These are phyloP conservation scores for Boletus smithii DNA, from an alignment of 1,284 basidiomycete species.

Conservation along the genomic window DNA sequence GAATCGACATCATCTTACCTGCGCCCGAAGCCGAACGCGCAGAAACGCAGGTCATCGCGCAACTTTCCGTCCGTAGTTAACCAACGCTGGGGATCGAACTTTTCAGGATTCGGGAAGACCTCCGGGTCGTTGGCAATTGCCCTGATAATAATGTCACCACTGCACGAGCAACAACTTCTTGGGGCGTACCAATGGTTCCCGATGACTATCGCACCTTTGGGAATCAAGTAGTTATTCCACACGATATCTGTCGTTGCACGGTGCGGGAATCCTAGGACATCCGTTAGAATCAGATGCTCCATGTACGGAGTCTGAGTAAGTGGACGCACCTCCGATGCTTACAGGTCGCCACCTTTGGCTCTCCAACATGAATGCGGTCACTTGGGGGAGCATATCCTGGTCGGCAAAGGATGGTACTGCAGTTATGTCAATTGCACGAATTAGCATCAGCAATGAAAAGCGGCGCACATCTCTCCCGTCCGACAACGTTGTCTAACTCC, in stretches of 20 bases:
- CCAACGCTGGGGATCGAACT: conserved; percentile 59
- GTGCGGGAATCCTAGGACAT: conserved; percentile 46
- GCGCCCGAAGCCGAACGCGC: conserved; percentile 59
- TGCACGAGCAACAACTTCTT: not conserved
- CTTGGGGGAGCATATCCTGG: conserved; percentile 20
- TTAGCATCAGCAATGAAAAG: not conserved
- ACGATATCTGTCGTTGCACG: conserved; percentile 55
- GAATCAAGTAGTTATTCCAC: conserved; percentile 56
- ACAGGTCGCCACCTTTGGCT: conserved; percentile 33
- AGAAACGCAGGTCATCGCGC: conserved; percentile 49
- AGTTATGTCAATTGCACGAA: not conserved
- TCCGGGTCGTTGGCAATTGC: conserved; percentile 54
- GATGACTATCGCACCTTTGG: conserved; percentile 52
- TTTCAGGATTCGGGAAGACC: conserved; percentile 56
- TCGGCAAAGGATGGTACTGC: conserved; percentile 26
- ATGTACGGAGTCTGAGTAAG: not conserved
- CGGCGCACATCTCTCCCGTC: conserved; percentile 34
- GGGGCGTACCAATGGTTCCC: conserved; percentile 53
- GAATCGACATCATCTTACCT: conserved; percentile 30
- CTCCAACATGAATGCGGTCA: conserved; percentile 33
- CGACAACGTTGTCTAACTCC: conserved; percentile 41
- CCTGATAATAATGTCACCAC: conserved; percentile 26
- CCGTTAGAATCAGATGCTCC: not conserved
- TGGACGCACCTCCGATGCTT: conserved; percentile 19
- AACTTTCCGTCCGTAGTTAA: conserved; percentile 47